These are phyloP conservation scores for Neurospora sublineolata DNA, from an alignment of 495 filamentous ascomycete genomes.

Conservation along the genomic window DNA sequence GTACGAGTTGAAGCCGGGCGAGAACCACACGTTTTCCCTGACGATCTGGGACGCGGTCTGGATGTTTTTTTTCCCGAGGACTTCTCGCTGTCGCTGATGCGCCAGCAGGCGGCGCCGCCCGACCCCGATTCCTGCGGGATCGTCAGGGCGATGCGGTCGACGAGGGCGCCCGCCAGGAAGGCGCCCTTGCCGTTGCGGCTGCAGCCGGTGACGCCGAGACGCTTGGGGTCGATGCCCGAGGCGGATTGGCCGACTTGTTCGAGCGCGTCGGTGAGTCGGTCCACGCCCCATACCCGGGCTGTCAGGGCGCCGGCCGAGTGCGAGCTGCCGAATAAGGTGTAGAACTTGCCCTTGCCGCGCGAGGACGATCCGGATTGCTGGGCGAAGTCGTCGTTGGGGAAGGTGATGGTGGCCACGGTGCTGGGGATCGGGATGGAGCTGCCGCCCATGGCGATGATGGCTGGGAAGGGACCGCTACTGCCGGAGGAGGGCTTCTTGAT, in stretches of 20 bases:
- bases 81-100: conserved; percentile 37
- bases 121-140: conserved; percentile 45
- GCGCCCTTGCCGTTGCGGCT: conserved; percentile 47
- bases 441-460: conserved; percentile 41
- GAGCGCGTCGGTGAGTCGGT: conserved; percentile 41
- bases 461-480: conserved; percentile 33
- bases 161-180: conserved; percentile 38
- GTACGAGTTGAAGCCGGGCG: conserved; percentile 30
- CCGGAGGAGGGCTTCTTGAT: conserved; percentile 33
- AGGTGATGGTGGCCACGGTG: conserved; percentile 36
- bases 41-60: conserved; percentile 42
- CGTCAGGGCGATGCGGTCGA: conserved; percentile 40
- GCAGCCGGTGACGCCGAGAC: conserved; percentile 41
- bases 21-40: conserved; percentile 44
- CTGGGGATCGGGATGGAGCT: conserved; percentile 35
- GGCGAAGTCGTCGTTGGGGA: conserved; percentile 39
- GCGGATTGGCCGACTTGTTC: conserved; percentile 32
- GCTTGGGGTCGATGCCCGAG: conserved; percentile 39
- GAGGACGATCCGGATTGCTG: conserved; percentile 26
- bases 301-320: conserved; percentile 40
- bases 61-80: conserved; percentile 41
- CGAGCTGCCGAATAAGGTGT: conserved; percentile 35
- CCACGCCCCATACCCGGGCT: conserved; percentile 45
- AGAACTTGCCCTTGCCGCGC: conserved; percentile 40
- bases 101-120: conserved; percentile 43